These are phyloP conservation scores for Claviceps digitariae DNA, from an alignment of 2,329 filamentous ascomycete species.

Conservation along the genomic window DNA sequence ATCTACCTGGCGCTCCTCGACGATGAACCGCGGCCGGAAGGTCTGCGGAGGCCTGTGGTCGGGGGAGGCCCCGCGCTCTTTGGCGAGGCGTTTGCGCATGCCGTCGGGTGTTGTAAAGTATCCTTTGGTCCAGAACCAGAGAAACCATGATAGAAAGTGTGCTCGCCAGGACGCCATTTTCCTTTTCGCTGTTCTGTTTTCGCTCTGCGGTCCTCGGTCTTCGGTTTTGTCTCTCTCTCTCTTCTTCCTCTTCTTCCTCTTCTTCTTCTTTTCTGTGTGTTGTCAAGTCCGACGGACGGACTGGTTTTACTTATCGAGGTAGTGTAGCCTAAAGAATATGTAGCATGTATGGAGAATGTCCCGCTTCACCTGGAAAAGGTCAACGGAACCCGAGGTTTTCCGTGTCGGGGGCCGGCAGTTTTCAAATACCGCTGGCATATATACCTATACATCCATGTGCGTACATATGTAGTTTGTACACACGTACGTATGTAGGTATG, in stretches of 20 bases:
- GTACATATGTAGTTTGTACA: no score
- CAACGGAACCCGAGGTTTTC: not conserved
- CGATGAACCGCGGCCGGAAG: constrained; percentile 13
- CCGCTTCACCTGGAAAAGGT: no score
- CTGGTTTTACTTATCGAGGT: no score
- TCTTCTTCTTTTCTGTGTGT: no score
- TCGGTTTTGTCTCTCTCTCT: not conserved
- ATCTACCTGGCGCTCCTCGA: constrained; percentile 11
- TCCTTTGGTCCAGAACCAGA: constrained; percentile 15
- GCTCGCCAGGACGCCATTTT: constrained; percentile 16
- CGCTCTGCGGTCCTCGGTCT: no score
- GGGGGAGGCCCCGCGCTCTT: constrained; percentile 9
- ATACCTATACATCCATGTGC: no score
- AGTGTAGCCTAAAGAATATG: no score
- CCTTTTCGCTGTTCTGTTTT: no score
- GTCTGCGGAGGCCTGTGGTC: constrained; percentile 11
- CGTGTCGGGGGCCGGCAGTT: not conserved
- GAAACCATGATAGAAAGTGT: constrained; percentile 14
- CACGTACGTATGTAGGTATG: no score
- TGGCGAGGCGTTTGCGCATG: constrained; percentile 13
- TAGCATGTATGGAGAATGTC: no score
- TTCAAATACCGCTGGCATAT: not conserved
- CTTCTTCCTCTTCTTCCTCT: no score
- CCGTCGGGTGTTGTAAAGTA: constrained; percentile 13
- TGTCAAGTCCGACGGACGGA: no score